Evolutionary conservation across 768 basidiomycete genomes (phyloP).

Genomic region (Lactifluus piperatus): DNA sequence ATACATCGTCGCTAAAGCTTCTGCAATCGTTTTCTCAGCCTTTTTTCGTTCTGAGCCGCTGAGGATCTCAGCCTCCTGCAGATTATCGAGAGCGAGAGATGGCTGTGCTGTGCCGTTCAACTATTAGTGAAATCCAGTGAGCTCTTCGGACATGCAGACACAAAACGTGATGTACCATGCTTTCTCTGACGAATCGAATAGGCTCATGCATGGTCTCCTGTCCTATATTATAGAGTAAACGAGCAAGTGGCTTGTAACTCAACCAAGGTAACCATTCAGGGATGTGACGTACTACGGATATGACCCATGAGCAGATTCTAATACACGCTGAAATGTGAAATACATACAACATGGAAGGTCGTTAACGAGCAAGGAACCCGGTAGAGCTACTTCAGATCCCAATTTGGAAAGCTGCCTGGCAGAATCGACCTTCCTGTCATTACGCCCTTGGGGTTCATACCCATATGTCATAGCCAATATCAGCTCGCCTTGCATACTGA

Average conservation of each 20-base stretch:
- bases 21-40: not conserved
- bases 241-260: conserved; percentile 7
- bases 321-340: not conserved
- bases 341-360: conserved; percentile 6
- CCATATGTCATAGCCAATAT: conserved; percentile 2
- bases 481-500: not conserved
- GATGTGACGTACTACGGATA: not conserved
- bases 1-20: conserved; percentile 1
- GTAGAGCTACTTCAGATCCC: not conserved
- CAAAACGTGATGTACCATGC: not conserved
- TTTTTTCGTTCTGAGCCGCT: not conserved
- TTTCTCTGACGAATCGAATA: conserved; percentile 1
- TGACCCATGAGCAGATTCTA: not conserved
- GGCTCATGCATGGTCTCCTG: not conserved
- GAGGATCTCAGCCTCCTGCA: not conserved
- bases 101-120: not conserved
- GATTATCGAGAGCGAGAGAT: conserved; percentile 1
- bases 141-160: not conserved
- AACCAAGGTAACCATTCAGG: conserved; percentile 4
- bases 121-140: not conserved
- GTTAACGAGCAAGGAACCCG: conserved; percentile 10
- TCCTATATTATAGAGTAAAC: not conserved
- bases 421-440: not conserved
- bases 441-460: not conserved
- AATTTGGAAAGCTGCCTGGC: not conserved